Evolutionary conservation across 768 basidiomycete species (phyloP).

Genomic region (Daedaleopsis sinensis): DNA sequence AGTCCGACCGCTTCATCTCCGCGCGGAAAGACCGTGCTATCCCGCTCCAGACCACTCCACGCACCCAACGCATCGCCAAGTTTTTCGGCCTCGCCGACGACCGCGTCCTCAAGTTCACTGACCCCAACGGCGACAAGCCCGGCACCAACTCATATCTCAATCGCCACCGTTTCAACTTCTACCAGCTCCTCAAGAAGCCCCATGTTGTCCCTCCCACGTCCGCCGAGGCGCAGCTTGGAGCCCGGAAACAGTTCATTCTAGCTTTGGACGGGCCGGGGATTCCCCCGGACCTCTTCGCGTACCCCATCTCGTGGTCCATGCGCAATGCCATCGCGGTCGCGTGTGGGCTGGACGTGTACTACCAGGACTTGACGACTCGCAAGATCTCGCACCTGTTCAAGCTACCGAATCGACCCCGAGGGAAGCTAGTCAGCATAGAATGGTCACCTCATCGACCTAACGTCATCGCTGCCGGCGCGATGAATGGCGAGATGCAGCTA

Average conservation of each 20-base stretch:
- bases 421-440: conserved; percentile 48
- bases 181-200: conserved; percentile 48
- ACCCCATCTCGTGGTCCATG: conserved; percentile 63
- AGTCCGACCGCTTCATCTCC: conserved; percentile 68
- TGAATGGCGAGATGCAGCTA: conserved; percentile 50
- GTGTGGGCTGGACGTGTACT: conserved; percentile 60
- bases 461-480: conserved; percentile 55
- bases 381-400: conserved; percentile 54
- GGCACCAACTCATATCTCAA: conserved; percentile 44
- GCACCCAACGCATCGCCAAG: conserved; percentile 67
- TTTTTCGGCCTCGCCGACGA: conserved; percentile 62
- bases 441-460: conserved; percentile 51
- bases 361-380: conserved; percentile 61
- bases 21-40: conserved; percentile 50
- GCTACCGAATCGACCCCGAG: conserved; percentile 35
- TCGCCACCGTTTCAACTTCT: conserved; percentile 55
- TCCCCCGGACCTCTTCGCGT: conserved; percentile 53
- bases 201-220: conserved; percentile 43
- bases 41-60: conserved; percentile 64
- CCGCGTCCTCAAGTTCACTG: conserved; percentile 55
- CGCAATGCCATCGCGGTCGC: conserved; percentile 65
- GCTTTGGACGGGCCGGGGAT: conserved; percentile 70
- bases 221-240: conserved; percentile 58
- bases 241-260: conserved; percentile 55
- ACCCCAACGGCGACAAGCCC: conserved; percentile 34